phyloP scores from a whole-genome alignment of 306 rosid species.

The Castanea crenata region DNA sequence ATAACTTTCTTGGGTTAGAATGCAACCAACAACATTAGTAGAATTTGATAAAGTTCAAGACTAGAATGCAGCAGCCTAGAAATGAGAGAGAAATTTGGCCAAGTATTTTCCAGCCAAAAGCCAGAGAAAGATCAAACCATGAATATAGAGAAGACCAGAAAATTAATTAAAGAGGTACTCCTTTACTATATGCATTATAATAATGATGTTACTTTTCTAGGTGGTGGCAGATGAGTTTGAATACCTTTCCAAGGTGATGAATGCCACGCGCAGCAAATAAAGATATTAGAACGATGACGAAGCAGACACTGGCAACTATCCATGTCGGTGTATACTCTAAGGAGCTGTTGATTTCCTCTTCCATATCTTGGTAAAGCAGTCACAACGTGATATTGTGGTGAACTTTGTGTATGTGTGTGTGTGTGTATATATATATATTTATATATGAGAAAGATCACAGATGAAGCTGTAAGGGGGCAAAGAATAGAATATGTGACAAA shows the following conservation, averaged over 20 bases:
- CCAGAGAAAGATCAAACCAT: background rate
- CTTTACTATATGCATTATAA: background rate
- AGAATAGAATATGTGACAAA: constrained; percentile 24
- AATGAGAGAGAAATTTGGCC: background rate
- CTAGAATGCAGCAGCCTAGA: background rate
- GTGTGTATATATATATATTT: too few species aligned
- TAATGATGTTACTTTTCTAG: background rate
- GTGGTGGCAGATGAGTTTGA: background rate
- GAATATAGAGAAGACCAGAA: background rate
- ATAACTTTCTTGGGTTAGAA: background rate
- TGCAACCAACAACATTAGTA: background rate
- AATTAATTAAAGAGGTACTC: background rate
- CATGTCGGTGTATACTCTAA: constrained; percentile 88
- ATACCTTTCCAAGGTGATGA: constrained; percentile 80
- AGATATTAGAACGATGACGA: constrained; percentile 74
- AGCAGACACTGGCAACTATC: constrained; percentile 81
- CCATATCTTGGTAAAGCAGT: constrained; percentile 34
- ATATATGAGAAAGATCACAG: background rate
- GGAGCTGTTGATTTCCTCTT: constrained; percentile 46
- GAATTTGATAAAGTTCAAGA: background rate
- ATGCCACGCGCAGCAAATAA: constrained; percentile 64
- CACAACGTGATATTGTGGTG: background rate
- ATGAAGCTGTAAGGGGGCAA: constrained; percentile 26
- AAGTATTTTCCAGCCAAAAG: background rate
- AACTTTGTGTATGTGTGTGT: background rate